A percentile compares a stretch with the other conserved stretches of the same genome.
Evolutionary conservation across 768 basidiomycete genomes (phyloP).

Genomic region (Auriscalpium vulgare): DNA sequence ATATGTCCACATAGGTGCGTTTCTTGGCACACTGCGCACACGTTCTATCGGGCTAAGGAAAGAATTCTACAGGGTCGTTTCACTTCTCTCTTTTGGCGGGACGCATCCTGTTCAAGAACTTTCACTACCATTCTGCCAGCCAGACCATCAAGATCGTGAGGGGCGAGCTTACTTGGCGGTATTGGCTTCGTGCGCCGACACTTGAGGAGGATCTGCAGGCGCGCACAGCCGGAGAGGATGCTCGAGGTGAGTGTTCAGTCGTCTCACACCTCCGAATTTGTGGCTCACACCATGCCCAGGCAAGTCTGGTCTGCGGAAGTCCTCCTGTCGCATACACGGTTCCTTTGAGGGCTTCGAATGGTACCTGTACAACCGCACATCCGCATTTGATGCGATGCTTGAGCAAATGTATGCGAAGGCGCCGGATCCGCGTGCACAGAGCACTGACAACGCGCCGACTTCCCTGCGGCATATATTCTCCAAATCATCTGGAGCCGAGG

Average conservation of each 20-base stretch:
- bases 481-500: conserved; percentile 19
- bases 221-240: conserved; percentile 40
- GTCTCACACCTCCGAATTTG: not conserved
- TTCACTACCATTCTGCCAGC: conserved; percentile 88
- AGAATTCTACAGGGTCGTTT: conserved; percentile 42
- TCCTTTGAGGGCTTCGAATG: conserved; percentile 84
- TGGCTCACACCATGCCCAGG: conserved; percentile 25
- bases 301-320: conserved; percentile 27
- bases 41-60: conserved; percentile 29
- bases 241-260: conserved; percentile 30
- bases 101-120: conserved; percentile 79
- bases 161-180: conserved; percentile 85
- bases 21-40: not conserved
- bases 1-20: conserved; percentile 77
- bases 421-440: conserved; percentile 12
- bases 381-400: conserved; percentile 82
- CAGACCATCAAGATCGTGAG: conserved; percentile 81
- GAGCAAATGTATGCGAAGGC: conserved; percentile 54
- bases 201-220: conserved; percentile 60
- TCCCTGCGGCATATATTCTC: conserved; percentile 22
- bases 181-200: conserved; percentile 81
- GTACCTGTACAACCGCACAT: conserved; percentile 87
- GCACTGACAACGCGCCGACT: conserved; percentile 15
- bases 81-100: conserved; percentile 88
- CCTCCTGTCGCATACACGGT: conserved; percentile 70